Evolutionary conservation across 495 filamentous ascomycete genomes (phyloP), one percentile per base, ranked within the genome.

Genomic region (Cairneyella variabilis): DNA sequence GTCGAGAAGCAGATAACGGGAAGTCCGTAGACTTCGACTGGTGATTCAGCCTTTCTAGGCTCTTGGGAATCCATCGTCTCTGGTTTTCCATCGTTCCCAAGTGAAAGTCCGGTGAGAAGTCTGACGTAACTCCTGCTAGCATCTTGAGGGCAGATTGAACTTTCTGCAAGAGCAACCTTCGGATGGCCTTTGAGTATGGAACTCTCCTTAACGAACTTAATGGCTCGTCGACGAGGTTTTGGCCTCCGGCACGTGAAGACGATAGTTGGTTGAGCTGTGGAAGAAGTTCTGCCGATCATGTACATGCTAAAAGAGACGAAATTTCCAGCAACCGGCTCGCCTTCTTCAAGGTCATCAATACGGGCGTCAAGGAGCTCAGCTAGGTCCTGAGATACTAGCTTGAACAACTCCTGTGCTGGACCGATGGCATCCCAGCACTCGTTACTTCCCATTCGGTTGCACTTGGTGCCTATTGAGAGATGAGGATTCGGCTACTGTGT

Each of bases 361-460:
- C 48, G 34, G 14, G 36, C 48, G 17, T 51, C 48, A 21, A 51
- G 48, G 18, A 51, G 34, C 10, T 51, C 37, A 14, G 2, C 16
- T n/a, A 51, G 40, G 14, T 18, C 16, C 16, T 42, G n/a, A 5
- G 32, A 23, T n/a, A 51, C 18, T 5, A 12, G 37, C 26, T 4
- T 26, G 16, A 41, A 51, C 2, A 51, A 36, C 11, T 40, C 48
- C 10, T 26, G 20, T 8, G 48, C 48, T 3, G 48, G 48, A 3
- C 48, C 48, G 11, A 42, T 41, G 14, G 48, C 48, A 16, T 27
- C 16, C 34, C 36, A 51, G 37, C 48, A 51, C 7, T 51, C 48
- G 7, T 40, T 23, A 16, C 16, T 16, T 3, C 17, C 48, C 20
- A 40, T 6, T 3, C 20, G 16, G n/a, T 25, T 11, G 16, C 48